Percentiles rank a stretch among this genome's conserved stretches.
Conservation (phyloP, 2,329 filamentous ascomycete genomes). For the Colletotrichum spinosum region DNA sequence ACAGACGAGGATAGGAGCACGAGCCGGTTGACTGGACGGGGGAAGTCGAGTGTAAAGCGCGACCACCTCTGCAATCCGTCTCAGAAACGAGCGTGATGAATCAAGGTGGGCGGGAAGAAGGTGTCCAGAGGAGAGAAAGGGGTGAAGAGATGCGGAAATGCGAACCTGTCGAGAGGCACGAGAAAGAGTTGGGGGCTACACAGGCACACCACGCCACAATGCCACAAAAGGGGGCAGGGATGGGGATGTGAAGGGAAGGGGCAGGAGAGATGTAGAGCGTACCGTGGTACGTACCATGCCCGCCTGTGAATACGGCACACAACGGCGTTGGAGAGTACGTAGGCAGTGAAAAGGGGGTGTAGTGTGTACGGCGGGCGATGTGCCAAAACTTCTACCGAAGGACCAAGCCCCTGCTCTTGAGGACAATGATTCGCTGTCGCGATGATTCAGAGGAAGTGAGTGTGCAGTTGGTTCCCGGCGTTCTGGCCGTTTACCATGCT, state of each 20-base stretch:
- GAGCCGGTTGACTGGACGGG: slow-evolving; percentile 17
- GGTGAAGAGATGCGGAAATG: slow-evolving; percentile 35
- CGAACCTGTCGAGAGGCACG: slow-evolving; percentile 20
- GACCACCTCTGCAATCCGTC: slow-evolving; percentile 27
- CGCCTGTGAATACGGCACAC: too few species aligned
- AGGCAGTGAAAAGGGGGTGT: too few species aligned
- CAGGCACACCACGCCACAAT: slow-evolving; percentile 25
- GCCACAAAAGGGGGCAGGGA: slow-evolving; percentile 35
- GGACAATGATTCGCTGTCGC: too few species aligned
- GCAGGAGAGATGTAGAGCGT: neutral
- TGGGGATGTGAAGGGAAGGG: slow-evolving; percentile 23
- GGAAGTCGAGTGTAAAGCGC: slow-evolving; percentile 9
- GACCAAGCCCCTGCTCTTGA: too few species aligned
- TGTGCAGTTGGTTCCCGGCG: too few species aligned
- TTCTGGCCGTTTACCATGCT: too few species aligned
- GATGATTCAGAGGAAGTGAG: too few species aligned
- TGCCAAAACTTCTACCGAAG: too few species aligned
- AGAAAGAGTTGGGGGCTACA: slow-evolving; percentile 7
- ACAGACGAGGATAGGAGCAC: slow-evolving; percentile 8
- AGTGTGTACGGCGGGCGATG: too few species aligned
- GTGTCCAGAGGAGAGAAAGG: slow-evolving; percentile 32
- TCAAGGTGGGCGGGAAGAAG: slow-evolving; percentile 16
- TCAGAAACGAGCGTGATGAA: slow-evolving; percentile 33
- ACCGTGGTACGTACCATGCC: too few species aligned
- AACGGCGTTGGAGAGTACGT: too few species aligned